Evolutionary conservation across 768 basidiomycete species (phyloP), one percentile per base, ranked within the genome.

Genomic region (Postia placenta): DNA sequence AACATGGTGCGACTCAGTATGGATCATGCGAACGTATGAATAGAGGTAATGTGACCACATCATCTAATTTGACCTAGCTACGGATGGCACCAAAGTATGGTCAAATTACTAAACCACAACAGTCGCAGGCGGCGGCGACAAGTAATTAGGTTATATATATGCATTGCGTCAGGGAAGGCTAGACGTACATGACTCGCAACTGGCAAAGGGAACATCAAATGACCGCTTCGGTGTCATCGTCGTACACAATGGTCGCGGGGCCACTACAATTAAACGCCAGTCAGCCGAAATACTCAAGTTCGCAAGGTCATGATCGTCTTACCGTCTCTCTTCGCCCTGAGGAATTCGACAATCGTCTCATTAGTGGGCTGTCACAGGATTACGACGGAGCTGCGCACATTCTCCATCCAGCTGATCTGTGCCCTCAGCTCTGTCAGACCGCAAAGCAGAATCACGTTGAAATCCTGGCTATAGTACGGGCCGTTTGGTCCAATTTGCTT

Each of bases 351-450:
- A 23, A 11, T n/a, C n/a, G n/a, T n/a, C 17, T 35, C n/a, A n/a
- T 35, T 35, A 35, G 33, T 35, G 33, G n/a, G 33, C 33, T 35
- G 33, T n/a, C n/a, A n/a, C 33, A n/a, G 33, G 11, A 35, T 35
- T 9, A 9, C 33, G 33, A 35, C n/a, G 33, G 33, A 35, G 11
- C n/a, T 3, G 5, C 58, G 23, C 28, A 60, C 59, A 25, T 60
- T 48, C 19, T 76, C 73, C 38, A 52, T 61, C 76, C 76, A 78
- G 9, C 64, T 57, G 14, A 75, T 65, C 37, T 74, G 70, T 0
- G 74, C 74, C 47, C 73, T 68, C 17, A 76, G 41, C 42, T 78
- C 75, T 0, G 75, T 73, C 33, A 69, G 41, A 0, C 76, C 76
- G 36, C 74, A 71, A 43, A 63, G 65, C 44, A 78, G 52, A 28